A percentile compares a stretch with the other conserved stretches of the same genome.
These are phyloP conservation scores for Xylona heveae DNA, from an alignment of 495 filamentous ascomycete species.

Conservation along the genomic window DNA sequence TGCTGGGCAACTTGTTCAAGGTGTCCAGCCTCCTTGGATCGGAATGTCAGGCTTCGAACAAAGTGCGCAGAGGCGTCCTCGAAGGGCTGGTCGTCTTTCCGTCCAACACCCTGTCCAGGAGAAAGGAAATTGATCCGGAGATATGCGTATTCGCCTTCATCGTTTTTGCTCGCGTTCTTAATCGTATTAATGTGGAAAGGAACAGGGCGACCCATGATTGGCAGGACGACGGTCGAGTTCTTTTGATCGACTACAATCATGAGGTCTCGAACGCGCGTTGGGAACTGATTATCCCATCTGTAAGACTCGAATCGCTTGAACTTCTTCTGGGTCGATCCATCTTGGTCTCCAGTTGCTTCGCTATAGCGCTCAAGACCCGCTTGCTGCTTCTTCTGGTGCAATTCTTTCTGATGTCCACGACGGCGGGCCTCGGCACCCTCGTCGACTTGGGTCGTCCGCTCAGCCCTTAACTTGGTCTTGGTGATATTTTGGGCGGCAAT, in stretches of 20 bases:
- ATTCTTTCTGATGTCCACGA: constrained; percentile 80
- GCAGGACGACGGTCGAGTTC: constrained; percentile 73
- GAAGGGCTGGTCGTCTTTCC: constrained; percentile 97
- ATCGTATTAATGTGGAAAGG: constrained; percentile 98
- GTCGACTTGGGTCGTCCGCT: constrained; percentile 63
- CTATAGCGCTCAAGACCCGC: constrained; percentile 70
- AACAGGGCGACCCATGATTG: constrained; percentile 93
- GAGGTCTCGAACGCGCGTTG: constrained; percentile 58
- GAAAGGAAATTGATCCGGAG: constrained; percentile 94
- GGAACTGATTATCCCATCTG: constrained; percentile 93
- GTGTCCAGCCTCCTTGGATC: constrained; percentile 69
- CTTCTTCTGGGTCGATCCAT: constrained; percentile 82
- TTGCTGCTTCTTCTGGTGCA: constrained; percentile 70
- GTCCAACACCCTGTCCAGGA: constrained; percentile 88
- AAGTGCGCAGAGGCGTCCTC: constrained; percentile 94
- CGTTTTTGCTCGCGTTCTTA: constrained; percentile 90
- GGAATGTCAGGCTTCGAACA: constrained; percentile 80
- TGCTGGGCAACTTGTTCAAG: constrained; percentile 74
- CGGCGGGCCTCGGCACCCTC: constrained; percentile 79
- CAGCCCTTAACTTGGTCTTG: constrained; percentile 79
- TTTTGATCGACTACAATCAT: constrained; percentile 79
- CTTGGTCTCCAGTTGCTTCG: constrained; percentile 57
- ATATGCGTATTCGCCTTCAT: constrained; percentile 84
- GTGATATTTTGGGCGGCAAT: constrained; percentile 82
- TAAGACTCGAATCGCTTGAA: constrained; percentile 99